Base-by-base conservation (phyloP, 345 rosid species). In the Linum usitatissimum region DNA sequence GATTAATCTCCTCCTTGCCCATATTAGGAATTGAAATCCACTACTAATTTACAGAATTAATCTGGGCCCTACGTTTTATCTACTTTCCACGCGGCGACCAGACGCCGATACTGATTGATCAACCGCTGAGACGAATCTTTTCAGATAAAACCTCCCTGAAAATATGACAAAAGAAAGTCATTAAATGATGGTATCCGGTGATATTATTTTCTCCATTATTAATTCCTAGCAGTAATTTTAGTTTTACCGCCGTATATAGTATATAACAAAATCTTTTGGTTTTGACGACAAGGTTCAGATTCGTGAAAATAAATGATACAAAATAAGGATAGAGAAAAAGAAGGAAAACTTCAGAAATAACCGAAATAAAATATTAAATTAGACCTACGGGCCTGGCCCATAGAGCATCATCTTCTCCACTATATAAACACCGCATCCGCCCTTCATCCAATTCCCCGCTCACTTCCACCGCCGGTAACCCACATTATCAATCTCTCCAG, bases 371-470 rank as follows among this genome's bases (percentile, higher is more conserved):
- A 3, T 45, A 45, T 45, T 4, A 15, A 45, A 15, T 45, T 15
- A 45, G 51, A 15, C 51, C 13, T 15, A 23, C 1, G 17, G 17
- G 17, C 51, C 17, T 45, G 51, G 51, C 51, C 51, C 51, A 45
- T 13, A 45, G 17, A 10, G 51, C 38, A 15, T 60, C 60, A 2
- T 60, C 57, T 6, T 36, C 57, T 39, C 5, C 72, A 9, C 77
- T 88, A 88, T 91, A 86, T 69, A 86, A 80, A 0, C 23, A 10
- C 0, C 13, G 51, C 79, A 18, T 60, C 38, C 64, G 15, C 67
- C 68, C 1, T 59, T 60, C 88, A 77, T 66, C 38, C 79, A 82
- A 83, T 66, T 58, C 79, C 96, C 86, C 94, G 86, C 96, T 48
- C 72, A 74, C 51, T 73, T 70, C 64, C 61, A 49, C 57, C 53